Conservation (phyloP, 768 basidiomycete genomes). For the Macrolepiota albuminosa region DNA sequence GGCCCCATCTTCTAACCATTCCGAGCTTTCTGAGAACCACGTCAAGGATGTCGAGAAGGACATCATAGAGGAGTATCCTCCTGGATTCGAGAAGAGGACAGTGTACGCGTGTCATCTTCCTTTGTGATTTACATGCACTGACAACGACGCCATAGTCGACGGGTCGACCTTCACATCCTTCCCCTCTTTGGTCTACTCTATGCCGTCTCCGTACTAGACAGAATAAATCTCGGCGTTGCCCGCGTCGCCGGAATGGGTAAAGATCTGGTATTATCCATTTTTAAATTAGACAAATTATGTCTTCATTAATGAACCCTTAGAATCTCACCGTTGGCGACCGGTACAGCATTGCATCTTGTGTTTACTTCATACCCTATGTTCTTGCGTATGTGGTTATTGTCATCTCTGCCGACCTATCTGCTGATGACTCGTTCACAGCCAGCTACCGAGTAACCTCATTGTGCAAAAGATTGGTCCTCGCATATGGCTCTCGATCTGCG, state of each 20-base stretch:
- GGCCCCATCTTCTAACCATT: not conserved
- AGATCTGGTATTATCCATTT: slow-evolving; percentile 13
- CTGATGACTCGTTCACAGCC: slow-evolving; percentile 19
- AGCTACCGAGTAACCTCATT: slow-evolving; percentile 40
- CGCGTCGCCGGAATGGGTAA: too few species aligned
- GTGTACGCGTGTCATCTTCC: not conserved
- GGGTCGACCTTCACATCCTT: slow-evolving; percentile 28
- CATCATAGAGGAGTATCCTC: not conserved
- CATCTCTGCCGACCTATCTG: not conserved
- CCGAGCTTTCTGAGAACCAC: not conserved
- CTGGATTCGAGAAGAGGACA: not conserved
- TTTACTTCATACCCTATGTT: slow-evolving; percentile 41
- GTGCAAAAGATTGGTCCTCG: slow-evolving; percentile 36
- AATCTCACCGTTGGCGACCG: slow-evolving; percentile 26
- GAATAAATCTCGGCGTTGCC: too few species aligned
- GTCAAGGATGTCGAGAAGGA: slow-evolving; percentile 1
- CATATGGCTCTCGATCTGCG: slow-evolving; percentile 35
- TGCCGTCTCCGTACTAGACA: too few species aligned
- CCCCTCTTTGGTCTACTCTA: slow-evolving; percentile 27
- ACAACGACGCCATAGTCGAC: slow-evolving; percentile 13
- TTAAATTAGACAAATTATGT: too few species aligned
- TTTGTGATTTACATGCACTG: not conserved
- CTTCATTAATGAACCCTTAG: slow-evolving; percentile 13
- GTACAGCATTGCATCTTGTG: slow-evolving; percentile 34
- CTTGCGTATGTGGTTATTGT: slow-evolving; percentile 25